phyloP scores from a whole-genome alignment of 2,329 filamentous ascomycete genomes.

The Aspergillus sp. region DNA sequence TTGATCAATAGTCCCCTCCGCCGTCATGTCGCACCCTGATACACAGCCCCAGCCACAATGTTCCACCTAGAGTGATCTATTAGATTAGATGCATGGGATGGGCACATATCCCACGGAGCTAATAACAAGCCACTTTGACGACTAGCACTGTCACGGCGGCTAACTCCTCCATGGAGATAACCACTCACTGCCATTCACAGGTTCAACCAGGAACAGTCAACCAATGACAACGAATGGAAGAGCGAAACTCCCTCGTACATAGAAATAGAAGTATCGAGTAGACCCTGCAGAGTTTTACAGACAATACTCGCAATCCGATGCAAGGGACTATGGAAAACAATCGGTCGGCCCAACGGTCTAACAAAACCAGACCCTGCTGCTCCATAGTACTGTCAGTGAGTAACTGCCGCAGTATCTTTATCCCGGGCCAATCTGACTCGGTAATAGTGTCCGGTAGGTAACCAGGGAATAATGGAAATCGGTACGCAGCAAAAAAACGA shows the following conservation, averaged over 20 bases:
- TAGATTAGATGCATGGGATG: not conserved
- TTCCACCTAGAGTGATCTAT: not conserved
- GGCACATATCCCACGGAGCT: not conserved
- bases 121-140: not conserved
- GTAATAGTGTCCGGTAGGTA: not conserved
- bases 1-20: not conserved
- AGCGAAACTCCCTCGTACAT: not conserved
- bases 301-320: not conserved
- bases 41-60: not conserved
- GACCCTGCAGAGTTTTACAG: too few relatives aligned
- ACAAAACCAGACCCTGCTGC: too few relatives aligned
- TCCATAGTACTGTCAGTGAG: not conserved
- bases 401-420: not conserved
- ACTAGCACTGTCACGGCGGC: not conserved
- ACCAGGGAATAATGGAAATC: too few relatives aligned
- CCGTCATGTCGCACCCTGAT: not conserved
- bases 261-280: too few relatives aligned
- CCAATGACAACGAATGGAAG: not conserved
- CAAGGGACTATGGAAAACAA: not conserved
- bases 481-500: not conserved
- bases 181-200: not conserved
- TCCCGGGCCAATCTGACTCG: not conserved
- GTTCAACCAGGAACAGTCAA: not conserved
- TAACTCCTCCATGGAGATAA: not conserved
- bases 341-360: not conserved